phyloP scores from a whole-genome alignment of 805 yeast species.

The Kuraishia floccosa region DNA sequence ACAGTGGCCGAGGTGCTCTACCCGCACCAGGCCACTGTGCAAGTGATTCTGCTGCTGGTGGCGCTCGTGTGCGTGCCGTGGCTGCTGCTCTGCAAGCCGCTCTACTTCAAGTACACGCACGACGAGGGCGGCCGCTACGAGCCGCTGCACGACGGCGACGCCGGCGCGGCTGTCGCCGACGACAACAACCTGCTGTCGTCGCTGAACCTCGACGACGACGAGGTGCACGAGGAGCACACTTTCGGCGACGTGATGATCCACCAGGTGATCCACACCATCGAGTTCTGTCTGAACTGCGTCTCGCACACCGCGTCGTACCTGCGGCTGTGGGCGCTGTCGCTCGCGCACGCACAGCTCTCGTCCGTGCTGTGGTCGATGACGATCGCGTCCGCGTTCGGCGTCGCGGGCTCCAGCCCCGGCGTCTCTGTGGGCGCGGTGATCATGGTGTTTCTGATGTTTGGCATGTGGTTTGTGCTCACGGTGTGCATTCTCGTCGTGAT shows the following conservation, averaged over 20 bases:
- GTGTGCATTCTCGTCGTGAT: slow-evolving; percentile 59
- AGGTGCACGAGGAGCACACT: slow-evolving; percentile 27
- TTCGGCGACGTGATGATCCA: slow-evolving; percentile 69
- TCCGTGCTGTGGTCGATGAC: slow-evolving; percentile 73
- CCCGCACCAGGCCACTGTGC: slow-evolving; percentile 53
- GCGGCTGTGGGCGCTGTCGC: slow-evolving; percentile 68
- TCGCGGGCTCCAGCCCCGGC: too few relatives aligned
- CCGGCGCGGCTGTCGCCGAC: slow-evolving; percentile 2
- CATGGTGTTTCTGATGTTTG: slow-evolving; percentile 51
- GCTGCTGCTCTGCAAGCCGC: slow-evolving; percentile 56
- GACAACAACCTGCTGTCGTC: slow-evolving; percentile 12
- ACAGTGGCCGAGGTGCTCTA: slow-evolving; percentile 53
- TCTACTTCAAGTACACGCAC: slow-evolving; percentile 36
- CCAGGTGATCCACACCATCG: slow-evolving; percentile 74
- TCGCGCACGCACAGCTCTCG: slow-evolving; percentile 74
- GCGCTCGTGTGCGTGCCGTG: slow-evolving; percentile 72
- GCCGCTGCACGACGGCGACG: slow-evolving; percentile 13
- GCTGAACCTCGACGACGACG: slow-evolving; percentile 16
- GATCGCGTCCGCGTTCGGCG: slow-evolving; percentile 47
- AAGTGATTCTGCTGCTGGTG: slow-evolving; percentile 40
- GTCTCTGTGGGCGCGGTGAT: slow-evolving; percentile 40
- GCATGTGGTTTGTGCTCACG: slow-evolving; percentile 66
- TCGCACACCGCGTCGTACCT: slow-evolving; percentile 73
- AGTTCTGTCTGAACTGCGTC: slow-evolving; percentile 69
- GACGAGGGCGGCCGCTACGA: slow-evolving; percentile 37